Evolutionary conservation across 139 green algal genomes (phyloP).

Genomic region (Spirogloea muscicola): DNA sequence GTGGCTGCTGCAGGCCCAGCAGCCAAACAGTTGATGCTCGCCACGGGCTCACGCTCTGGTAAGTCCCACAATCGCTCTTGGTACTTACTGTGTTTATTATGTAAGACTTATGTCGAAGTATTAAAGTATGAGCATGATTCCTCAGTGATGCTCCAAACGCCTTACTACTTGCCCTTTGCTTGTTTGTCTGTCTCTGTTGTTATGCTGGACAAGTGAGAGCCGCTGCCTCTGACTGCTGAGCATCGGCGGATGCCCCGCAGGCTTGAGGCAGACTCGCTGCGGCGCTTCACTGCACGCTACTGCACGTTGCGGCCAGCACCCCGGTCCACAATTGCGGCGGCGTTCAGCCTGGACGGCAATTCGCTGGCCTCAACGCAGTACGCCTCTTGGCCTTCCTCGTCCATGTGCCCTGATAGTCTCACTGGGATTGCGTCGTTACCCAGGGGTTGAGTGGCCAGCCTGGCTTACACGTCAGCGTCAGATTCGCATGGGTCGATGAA

Average conservation of each 20-base stretch:
- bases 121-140: not conserved
- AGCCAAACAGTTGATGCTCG: not conserved
- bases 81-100: not conserved
- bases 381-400: too few species aligned
- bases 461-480: too few species aligned
- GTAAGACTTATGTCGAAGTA: not conserved
- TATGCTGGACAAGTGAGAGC: not conserved
- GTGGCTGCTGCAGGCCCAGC: constrained; percentile 4
- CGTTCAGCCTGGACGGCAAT: constrained; percentile 72
- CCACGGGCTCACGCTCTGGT: not conserved
- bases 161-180: not conserved
- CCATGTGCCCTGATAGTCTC: too few species aligned
- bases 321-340: constrained; percentile 79
- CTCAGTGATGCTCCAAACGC: too few species aligned
- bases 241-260: not conserved
- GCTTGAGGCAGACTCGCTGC: constrained; percentile 64
- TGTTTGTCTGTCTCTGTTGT: not conserved
- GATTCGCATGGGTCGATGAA: too few species aligned
- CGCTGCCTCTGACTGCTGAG: not conserved
- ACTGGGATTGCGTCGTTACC: too few species aligned
- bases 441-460: too few species aligned
- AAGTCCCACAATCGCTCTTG: not conserved
- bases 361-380: constrained; percentile 83
- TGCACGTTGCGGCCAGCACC: constrained; percentile 64
- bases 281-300: constrained; percentile 58